Base-by-base conservation (phyloP, 768 basidiomycete species). In the Vararia minispora region DNA sequence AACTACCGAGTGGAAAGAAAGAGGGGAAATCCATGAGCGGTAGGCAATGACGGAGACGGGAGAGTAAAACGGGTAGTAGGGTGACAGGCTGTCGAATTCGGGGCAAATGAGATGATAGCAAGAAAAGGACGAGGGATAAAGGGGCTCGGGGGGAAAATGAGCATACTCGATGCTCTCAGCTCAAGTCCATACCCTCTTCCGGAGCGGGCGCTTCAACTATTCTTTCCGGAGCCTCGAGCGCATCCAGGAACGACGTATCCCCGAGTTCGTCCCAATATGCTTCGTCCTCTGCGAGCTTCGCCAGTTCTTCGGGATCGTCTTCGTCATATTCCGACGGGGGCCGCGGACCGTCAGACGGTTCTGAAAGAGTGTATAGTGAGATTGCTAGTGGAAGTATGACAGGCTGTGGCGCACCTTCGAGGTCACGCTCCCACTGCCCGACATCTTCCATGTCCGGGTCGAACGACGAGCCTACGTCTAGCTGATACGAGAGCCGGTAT, bases 401-500 rank as follows among this genome's bases (percentile, higher is more conserved):
- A 25, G 12, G 25, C 22, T 5, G 18, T 9, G 16, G 3, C 58
- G 40, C 40, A 66, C 78, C 66, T 47, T 49, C 51, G 4, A 81
- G 50, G 31, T 73, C 73, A 21, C 57, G 48, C 53, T 82, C 80
- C 80, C 79, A 83, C n/a, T 54, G 50, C 16, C 48, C 58, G 4
- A 71, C 54, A 40, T 83, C 79, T 24, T 85, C 79, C 50, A 82
- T 58, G 52, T 74, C 73, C 4, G 82, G 82, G 52, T 85, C 82
- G 41, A 82, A 72, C 1, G 82, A 84, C 12, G 79, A 81, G 5
- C 82, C 82, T 3, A 85, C 80, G 41, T 83, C 79, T 13, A 60
- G 52, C 20, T 71, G 66, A 43, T 79, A 85, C 2, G 79, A 83
- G 3, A 80, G 52, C 7, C 71, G 67, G 47, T 77, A 82, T 2